A percentile compares a stretch with the other conserved stretches of the same genome.
Evolutionary conservation across 352 stramenopile genomes (phyloP).

Genomic region (Phytopythium ostracodes): DNA sequence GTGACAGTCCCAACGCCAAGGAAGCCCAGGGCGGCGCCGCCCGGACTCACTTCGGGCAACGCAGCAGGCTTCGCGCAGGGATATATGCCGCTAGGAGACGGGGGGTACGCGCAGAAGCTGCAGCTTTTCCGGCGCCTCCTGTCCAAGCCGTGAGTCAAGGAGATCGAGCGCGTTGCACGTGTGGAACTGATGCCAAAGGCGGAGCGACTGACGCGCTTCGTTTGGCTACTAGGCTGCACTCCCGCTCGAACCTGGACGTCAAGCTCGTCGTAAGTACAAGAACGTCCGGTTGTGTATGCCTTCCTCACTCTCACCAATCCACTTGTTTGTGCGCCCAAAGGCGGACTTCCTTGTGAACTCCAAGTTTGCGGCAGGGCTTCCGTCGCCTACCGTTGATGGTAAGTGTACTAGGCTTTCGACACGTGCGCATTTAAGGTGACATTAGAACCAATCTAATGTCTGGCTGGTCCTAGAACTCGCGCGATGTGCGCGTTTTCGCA

Average conservation of each 20-base stretch:
- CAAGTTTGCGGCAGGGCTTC: slow-evolving; percentile 25
- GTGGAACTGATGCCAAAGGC: no score
- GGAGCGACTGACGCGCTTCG: background rate
- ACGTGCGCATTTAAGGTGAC: no score
- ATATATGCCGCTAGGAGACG: slow-evolving; percentile 4
- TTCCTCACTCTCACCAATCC: background rate
- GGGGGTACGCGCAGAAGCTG: slow-evolving; percentile 21
- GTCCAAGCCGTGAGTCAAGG: slow-evolving; percentile 22
- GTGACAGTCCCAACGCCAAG: background rate
- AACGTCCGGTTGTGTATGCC: background rate
- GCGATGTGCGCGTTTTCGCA: slow-evolving; percentile 25
- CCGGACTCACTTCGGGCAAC: background rate
- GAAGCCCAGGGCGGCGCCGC: background rate
- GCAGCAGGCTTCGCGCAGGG: background rate
- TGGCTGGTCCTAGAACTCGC: slow-evolving; percentile 25
- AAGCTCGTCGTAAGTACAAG: slow-evolving; percentile 32
- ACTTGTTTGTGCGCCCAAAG: slow-evolving; percentile 14
- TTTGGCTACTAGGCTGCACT: slow-evolving; percentile 22
- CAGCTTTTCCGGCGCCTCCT: slow-evolving; percentile 23
- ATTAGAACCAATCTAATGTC: background rate
- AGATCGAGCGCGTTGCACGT: background rate
- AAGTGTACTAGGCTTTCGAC: background rate
- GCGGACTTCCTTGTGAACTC: slow-evolving; percentile 29
- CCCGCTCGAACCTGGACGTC: slow-evolving; percentile 39
- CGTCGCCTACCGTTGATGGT: slow-evolving; percentile 41